These are phyloP conservation scores for Cucurbita ficifolia DNA, from an alignment of 306 rosid genomes.

Conservation along the genomic window DNA sequence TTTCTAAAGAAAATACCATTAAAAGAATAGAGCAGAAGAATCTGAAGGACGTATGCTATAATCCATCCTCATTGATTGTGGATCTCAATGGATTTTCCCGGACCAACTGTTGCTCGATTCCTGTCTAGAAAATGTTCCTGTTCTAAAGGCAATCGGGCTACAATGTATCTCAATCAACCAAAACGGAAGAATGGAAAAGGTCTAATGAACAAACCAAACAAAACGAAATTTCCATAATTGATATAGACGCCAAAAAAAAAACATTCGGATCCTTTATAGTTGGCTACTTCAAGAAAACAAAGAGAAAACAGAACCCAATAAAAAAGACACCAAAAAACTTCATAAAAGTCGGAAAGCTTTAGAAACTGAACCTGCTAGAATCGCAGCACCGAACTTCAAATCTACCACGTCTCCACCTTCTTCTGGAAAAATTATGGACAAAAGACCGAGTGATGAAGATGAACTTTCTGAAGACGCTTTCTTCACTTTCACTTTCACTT, in stretches of 20 bases:
- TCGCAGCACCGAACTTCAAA: neutral
- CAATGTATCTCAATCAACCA: neutral
- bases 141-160: neutral
- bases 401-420: neutral
- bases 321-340: neutral
- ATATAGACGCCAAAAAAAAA: neutral
- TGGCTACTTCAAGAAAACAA: neutral
- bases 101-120: neutral
- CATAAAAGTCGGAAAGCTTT: neutral
- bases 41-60: neutral
- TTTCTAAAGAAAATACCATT: neutral
- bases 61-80: neutral
- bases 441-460: neutral
- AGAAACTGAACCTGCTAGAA: neutral
- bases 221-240: neutral
- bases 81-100: neutral
- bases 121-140: neutral
- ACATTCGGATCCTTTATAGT: neutral
- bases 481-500: neutral
- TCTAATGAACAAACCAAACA: neutral
- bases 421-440: neutral
- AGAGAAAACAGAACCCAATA: neutral
- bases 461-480: neutral
- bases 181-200: neutral
- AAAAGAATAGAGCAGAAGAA: neutral